Evolutionary conservation across 2,329 filamentous ascomycete genomes (phyloP), one percentile per base, ranked within the genome.

Genomic region (Nothopassalora personata): DNA sequence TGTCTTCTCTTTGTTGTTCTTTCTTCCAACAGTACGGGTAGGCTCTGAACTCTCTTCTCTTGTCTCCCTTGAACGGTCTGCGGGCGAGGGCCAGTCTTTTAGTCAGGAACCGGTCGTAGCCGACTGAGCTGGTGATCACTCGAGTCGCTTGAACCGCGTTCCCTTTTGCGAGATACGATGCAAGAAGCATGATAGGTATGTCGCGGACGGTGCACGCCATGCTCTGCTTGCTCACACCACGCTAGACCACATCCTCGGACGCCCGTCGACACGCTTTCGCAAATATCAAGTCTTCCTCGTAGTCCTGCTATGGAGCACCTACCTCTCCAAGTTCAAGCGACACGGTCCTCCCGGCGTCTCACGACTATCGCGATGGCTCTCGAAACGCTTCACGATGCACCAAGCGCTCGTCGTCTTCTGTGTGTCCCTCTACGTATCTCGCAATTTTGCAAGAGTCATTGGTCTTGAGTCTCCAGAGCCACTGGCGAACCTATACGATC

Each of bases 381-480:
- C 87, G 5, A 82, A 79, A 53, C 83, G 83, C 59, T 80, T 97
- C 59, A 96, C 92, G 5, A 81, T 88, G 67, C 97, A 94, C 91
- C 94, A 96, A 75, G 90, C 88, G 1, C 83, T 96, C 30, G 86
- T 95, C 64, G 78, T 93, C 50, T 95, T 92, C 47, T 87, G 97
- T 75, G 83, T 97, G 53, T 95, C 91, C 75, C 85, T 97, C 59
- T 99, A 99, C 72, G 83, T 92, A 34, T 86, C 89, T 33, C 89
- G 92, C 59, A 97, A 99, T 76, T 95, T 99, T 68, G 92, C 90
- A 72, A 95, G 95, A 64, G 84, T 99, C 5, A 83, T 96, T 59
- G 90, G 91, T 3, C 84, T 99, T 54, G 91, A 96, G 66, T 92
- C 88, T 65, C 93, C 94, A 4, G 94, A 99, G 69, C 94, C 94